Evolutionary conservation across 495 filamentous ascomycete species (phyloP).

Genomic region (Hyaloscypha finlandica): DNA sequence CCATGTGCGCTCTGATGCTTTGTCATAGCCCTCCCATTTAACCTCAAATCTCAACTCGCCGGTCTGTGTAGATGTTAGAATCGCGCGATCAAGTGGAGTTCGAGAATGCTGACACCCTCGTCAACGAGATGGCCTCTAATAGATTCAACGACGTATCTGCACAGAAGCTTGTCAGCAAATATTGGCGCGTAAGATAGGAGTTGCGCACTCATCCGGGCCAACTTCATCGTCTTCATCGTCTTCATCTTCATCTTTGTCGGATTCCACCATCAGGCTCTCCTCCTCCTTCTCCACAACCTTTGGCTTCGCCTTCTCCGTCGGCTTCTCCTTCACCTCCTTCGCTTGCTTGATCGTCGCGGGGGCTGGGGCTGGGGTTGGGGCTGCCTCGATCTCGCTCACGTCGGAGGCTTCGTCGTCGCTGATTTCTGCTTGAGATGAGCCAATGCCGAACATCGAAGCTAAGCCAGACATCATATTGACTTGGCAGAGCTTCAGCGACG

Average conservation of each 20-base stretch:
- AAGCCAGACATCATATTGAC: slow-evolving; percentile 9
- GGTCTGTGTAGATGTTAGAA: slow-evolving; percentile 28
- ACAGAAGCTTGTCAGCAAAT: slow-evolving; percentile 4
- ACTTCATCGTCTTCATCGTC: slow-evolving; percentile 41
- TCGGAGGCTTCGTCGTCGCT: slow-evolving; percentile 29
- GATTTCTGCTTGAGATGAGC: slow-evolving; percentile 31
- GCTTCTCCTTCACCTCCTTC: slow-evolving; percentile 35
- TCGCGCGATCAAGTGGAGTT: slow-evolving; percentile 14
- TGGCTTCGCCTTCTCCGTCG: slow-evolving; percentile 35
- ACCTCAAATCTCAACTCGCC: slow-evolving; percentile 50
- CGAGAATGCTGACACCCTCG: slow-evolving; percentile 42
- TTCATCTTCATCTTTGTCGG: slow-evolving; percentile 41
- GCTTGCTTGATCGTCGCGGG: slow-evolving; percentile 13
- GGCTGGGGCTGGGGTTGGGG: background rate
- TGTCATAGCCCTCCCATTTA: slow-evolving; percentile 65
- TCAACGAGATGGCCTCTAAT: slow-evolving; percentile 55
- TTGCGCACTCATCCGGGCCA: slow-evolving; percentile 46
- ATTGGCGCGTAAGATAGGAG: background rate
- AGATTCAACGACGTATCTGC: slow-evolving; percentile 58
- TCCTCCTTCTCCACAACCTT: slow-evolving; percentile 42
- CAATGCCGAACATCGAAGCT: slow-evolving; percentile 20
- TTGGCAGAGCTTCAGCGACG: slow-evolving; percentile 10
- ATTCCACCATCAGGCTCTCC: slow-evolving; percentile 27
- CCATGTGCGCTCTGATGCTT: slow-evolving; percentile 59
- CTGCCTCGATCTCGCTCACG: background rate